Percentiles rank a stretch among this genome's conserved stretches.
phyloP scores from a whole-genome alignment of 2,329 filamentous ascomycete species.

The Neonectria magnoliae region DNA sequence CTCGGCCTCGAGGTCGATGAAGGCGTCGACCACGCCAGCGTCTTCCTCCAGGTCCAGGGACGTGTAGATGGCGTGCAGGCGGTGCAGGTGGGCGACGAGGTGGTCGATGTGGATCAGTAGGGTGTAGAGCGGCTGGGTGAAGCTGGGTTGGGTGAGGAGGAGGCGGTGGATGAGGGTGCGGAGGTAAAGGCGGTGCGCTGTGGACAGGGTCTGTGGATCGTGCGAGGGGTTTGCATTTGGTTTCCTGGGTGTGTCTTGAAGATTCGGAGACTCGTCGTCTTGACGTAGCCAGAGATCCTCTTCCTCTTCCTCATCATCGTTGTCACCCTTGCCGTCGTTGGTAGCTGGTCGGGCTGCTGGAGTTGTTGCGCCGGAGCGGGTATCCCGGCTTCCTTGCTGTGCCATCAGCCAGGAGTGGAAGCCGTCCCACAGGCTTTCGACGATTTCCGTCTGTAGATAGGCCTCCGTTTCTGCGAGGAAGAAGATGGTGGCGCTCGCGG shows the following conservation, averaged over 20 bases:
- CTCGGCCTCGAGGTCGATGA: constrained; percentile 76
- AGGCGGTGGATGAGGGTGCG: constrained; percentile 72
- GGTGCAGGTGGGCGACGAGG: constrained; percentile 79
- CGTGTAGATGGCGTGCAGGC: constrained; percentile 79
- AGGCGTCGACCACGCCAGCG: constrained; percentile 81
- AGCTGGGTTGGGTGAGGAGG: constrained; percentile 70
- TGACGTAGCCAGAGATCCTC: constrained; percentile 45
- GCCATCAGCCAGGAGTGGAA: constrained; percentile 79
- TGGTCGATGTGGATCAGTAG: constrained; percentile 82
- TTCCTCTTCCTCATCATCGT: constrained; percentile 32
- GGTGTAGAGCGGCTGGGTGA: constrained; percentile 72
- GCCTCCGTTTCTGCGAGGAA: constrained; percentile 87
- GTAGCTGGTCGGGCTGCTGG: constrained; percentile 27
- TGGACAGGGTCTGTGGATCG: constrained; percentile 86
- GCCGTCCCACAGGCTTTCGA: constrained; percentile 81
- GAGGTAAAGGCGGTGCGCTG: constrained; percentile 82
- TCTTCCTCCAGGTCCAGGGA: constrained; percentile 84
- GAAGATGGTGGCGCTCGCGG: constrained; percentile 86
- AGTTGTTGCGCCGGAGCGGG: constrained; percentile 38
- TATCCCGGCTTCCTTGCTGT: constrained; percentile 45
- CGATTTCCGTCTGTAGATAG: constrained; percentile 90
- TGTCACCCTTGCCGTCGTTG: constrained; percentile 23
- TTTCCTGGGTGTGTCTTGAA: constrained; percentile 39
- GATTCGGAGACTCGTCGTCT: constrained; percentile 17
- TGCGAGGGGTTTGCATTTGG: constrained; percentile 53